Percentiles rank a stretch among this genome's conserved stretches.
Evolutionary conservation across 1,284 basidiomycete genomes (phyloP).

Genomic region (Sporisorium exsertum): DNA sequence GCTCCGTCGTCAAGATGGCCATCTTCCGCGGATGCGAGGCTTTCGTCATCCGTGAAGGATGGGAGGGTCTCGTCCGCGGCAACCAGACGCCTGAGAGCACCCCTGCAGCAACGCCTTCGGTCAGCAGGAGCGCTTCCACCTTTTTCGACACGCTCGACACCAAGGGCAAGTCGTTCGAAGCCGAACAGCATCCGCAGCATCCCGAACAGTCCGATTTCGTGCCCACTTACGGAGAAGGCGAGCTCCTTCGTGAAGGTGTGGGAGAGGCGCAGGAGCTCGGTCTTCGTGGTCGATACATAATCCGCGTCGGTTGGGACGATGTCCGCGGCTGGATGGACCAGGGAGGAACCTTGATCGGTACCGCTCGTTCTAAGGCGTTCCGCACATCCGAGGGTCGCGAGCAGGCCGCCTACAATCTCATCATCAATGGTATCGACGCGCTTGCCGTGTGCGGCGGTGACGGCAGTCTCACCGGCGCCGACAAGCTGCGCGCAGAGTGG

Average conservation of each 20-base stretch:
- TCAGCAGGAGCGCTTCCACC: constrained; percentile 43
- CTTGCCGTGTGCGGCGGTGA: constrained; percentile 97
- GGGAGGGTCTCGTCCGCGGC: constrained; percentile 85
- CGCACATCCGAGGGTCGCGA: constrained; percentile 87
- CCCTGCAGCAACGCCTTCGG: constrained; percentile 36
- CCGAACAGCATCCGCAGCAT: constrained; percentile 7
- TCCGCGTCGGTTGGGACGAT: constrained; percentile 97
- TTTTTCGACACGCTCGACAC: constrained; percentile 34
- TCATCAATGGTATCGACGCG: constrained; percentile 95
- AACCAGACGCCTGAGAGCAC: constrained; percentile 69
- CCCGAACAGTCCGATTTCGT: constrained; percentile 70
- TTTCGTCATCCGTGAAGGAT: constrained; percentile 81
- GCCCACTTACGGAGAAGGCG: constrained; percentile 90
- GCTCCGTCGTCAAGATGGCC: constrained; percentile 68
- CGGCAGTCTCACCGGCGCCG: constrained; percentile 93
- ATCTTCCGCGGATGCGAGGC: constrained; percentile 75
- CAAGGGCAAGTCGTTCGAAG: constrained; percentile 21
- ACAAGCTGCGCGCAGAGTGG: constrained; percentile 94
- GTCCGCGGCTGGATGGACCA: constrained; percentile 88
- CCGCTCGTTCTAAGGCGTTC: constrained; percentile 89
- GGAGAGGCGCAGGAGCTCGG: constrained; percentile 75
- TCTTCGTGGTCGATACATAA: constrained; percentile 91
- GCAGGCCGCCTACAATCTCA: constrained; percentile 87
- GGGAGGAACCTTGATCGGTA: constrained; percentile 95
- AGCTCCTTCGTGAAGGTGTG: constrained; percentile 88